phyloP scores from a whole-genome alignment of 2,329 filamentous ascomycete species.

The Aotearoamyces nothofagi region DNA sequence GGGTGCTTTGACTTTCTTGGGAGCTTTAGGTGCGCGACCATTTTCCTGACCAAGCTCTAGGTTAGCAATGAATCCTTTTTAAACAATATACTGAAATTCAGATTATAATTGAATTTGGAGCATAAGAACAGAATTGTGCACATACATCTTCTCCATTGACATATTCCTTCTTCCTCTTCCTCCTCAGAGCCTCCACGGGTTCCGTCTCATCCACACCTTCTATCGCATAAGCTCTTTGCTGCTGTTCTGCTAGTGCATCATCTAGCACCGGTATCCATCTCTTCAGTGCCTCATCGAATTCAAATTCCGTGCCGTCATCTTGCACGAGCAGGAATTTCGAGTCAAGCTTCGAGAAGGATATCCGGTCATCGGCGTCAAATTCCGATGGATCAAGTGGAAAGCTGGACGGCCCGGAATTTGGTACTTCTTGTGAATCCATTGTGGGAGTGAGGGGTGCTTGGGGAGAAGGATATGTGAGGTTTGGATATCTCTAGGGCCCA shows the following conservation, averaged over 20 bases:
- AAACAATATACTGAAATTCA: slow-evolving; percentile 5
- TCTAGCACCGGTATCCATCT: slow-evolving; percentile 63
- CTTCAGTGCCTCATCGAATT: slow-evolving; percentile 57
- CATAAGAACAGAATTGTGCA: slow-evolving; percentile 4
- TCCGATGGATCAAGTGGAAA: slow-evolving; percentile 16
- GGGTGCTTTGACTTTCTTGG: slow-evolving; percentile 19
- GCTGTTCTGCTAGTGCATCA: slow-evolving; percentile 42
- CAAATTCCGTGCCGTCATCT: slow-evolving; percentile 72
- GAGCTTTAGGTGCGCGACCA: slow-evolving; percentile 16
- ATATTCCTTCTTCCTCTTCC: slow-evolving; percentile 35
- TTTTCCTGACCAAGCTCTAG: no score
- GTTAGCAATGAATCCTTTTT: no score
- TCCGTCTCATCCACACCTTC: slow-evolving; percentile 42
- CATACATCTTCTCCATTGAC: slow-evolving; percentile 33
- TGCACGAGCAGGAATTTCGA: slow-evolving; percentile 73
- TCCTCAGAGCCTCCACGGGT: slow-evolving; percentile 27
- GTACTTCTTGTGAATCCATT: no score
- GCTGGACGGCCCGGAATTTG: no score
- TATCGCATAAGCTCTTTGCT: slow-evolving; percentile 44
- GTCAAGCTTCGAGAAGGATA: slow-evolving; percentile 75
- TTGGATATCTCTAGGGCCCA: no score
- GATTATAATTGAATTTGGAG: slow-evolving; percentile 1
- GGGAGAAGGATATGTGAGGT: no score
- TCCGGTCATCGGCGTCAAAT: slow-evolving; percentile 65
- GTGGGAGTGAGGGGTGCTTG: no score